Evolutionary conservation across 2,329 filamentous ascomycete species (phyloP), one percentile per base, ranked within the genome.

Genomic region (Ascochyta fabae): DNA sequence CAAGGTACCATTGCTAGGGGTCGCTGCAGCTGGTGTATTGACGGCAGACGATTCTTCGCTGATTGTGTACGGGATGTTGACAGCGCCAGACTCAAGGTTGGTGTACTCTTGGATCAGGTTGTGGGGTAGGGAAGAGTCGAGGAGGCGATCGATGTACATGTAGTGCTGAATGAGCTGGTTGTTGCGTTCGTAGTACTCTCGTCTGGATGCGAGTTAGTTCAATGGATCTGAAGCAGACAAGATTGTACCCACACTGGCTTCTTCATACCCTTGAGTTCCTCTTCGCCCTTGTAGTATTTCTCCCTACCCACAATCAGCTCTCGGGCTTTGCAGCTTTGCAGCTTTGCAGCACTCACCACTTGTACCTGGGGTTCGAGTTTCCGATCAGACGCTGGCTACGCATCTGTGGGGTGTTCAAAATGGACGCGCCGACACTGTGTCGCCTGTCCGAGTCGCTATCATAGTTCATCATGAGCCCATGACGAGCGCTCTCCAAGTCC

Each of bases 71-170:
- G 91, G 90, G 6, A 92, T 83, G 63, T 86, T 84, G 44, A 85
- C 82, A 23, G 81, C 81, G 35, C 80, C 83, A 19, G 80, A 80
- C 39, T 84, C 80, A 45, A 86, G 79, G 60, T 88, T 80, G 61
- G 88, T 88, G 75, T 96, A 97, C 75, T 97, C 93, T 70, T 96
- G 93, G 54, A 98, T 87, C 40, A 98, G 81, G 67, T 94, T 88
- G 70, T 96, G 93, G 2, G 93, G 93, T n/a, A 96, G 85, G 27
- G 91, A 93, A 8, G 92, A 96, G 77, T 96, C 92, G 58, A 98
- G 83, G 53, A 98, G 81, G 48, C 89, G 86, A 77, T 97, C 94
- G 66, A 97, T 96, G 74, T 96, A 97, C 60, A 96, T 82, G 74
- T 97, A 98, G 73, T 96, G 90, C 74, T 95, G 90, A 56, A 98